These are phyloP conservation scores for Teratosphaeria nubilosa DNA, from an alignment of 2,329 filamentous ascomycete species.

Conservation along the genomic window DNA sequence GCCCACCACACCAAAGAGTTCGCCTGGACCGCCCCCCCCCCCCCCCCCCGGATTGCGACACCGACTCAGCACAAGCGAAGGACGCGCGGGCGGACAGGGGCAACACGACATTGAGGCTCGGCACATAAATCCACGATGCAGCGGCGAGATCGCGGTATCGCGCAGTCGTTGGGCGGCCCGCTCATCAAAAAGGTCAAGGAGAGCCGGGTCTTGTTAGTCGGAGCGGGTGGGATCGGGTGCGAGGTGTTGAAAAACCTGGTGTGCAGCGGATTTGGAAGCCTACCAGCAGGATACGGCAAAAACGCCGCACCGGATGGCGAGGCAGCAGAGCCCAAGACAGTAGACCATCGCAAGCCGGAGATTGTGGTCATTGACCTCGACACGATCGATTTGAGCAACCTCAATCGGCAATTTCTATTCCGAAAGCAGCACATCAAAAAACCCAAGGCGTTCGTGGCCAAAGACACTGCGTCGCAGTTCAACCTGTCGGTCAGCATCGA, in stretches of 20 bases:
- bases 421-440: constrained; percentile 96
- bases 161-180: neutral
- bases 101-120: neutral
- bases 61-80: neutral
- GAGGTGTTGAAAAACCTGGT: constrained; percentile 95
- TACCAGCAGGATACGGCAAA: neutral
- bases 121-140: constrained; percentile 4
- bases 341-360: constrained; percentile 37
- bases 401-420: constrained; percentile 96
- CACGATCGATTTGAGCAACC: constrained; percentile 94
- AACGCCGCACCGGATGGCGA: neutral
- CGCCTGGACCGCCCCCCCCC: no score
- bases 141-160: constrained; percentile 2
- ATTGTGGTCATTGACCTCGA: constrained; percentile 94
- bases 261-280: constrained; percentile 67
- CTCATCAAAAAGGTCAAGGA: constrained; percentile 14
- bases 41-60: neutral
- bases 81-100: neutral
- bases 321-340: constrained; percentile 1
- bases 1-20: no score
- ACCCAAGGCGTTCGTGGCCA: constrained; percentile 86
- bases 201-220: constrained; percentile 66
- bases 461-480: constrained; percentile 81
- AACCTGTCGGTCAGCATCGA: constrained; percentile 80
- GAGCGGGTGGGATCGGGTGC: constrained; percentile 93